Evolutionary conservation across 2,329 filamentous ascomycete species (phyloP).

Genomic region (Beauveria rudraprayagi): DNA sequence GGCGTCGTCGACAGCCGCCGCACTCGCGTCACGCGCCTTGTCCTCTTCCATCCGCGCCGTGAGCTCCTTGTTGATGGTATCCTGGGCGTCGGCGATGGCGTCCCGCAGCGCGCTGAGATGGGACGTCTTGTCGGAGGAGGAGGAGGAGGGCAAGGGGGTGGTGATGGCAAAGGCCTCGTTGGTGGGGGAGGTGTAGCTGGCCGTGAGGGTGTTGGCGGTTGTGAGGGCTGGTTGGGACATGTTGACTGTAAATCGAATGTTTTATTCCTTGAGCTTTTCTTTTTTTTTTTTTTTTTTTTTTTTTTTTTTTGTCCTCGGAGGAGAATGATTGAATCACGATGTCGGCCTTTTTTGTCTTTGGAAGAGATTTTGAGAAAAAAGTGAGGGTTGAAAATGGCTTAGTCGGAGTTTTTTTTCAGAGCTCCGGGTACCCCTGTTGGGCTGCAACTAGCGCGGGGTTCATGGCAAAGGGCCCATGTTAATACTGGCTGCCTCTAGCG

Average conservation of each 20-base stretch:
- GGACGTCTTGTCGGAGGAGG: conserved; percentile 42
- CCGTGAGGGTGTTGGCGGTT: conserved; percentile 28
- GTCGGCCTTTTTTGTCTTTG: no score
- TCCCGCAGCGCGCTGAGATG: conserved; percentile 53
- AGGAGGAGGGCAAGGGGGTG: conserved; percentile 26
- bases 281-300: not conserved
- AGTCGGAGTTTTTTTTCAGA: no score
- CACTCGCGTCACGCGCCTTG: conserved; percentile 40
- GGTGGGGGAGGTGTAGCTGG: conserved; percentile 46
- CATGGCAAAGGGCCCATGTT: no score
- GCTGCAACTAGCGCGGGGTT: not conserved
- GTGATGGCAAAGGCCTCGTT: conserved; percentile 39
- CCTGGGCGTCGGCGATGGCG: conserved; percentile 53
- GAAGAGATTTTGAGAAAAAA: no score
- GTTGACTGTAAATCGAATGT: not conserved
- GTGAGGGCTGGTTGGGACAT: conserved; percentile 14
- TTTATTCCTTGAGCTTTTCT: not conserved
- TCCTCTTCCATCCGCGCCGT: conserved; percentile 70
- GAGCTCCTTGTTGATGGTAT: conserved; percentile 60
- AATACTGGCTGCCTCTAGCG: no score
- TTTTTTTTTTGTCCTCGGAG: not conserved
- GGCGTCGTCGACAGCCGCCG: conserved; percentile 37
- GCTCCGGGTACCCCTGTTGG: no score
- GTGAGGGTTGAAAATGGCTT: no score
- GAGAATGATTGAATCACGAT: not conserved